phyloP scores from a whole-genome alignment of 2,329 filamentous ascomycete genomes.

The Xylariomycetidae sp. region DNA sequence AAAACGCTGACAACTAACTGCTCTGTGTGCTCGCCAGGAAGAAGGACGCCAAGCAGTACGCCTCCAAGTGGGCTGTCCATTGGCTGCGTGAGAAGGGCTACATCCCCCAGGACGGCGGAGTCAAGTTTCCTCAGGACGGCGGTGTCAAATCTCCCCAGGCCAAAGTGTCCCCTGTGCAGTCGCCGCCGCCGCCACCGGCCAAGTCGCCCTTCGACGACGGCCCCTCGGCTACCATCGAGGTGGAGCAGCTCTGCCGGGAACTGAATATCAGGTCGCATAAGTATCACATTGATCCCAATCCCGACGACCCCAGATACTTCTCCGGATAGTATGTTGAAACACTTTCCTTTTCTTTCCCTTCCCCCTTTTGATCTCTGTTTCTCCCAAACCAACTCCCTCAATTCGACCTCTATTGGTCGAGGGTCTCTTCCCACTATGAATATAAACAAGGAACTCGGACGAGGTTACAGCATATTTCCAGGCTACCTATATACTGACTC shows the following conservation, averaged over 20 bases:
- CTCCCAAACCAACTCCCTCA: too few relatives aligned
- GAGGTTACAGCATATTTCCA: too few relatives aligned
- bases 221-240: constrained; percentile 13
- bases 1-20: too few relatives aligned
- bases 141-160: background rate
- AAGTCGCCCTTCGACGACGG: constrained; percentile 12
- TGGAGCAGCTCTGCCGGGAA: constrained; percentile 27
- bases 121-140: constrained; percentile 7
- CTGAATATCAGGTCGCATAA: constrained; percentile 29
- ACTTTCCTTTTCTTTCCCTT: too few relatives aligned
- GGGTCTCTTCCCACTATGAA: too few relatives aligned
- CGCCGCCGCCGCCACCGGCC: background rate
- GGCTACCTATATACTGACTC: too few relatives aligned
- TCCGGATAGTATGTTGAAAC: too few relatives aligned
- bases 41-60: constrained; percentile 51
- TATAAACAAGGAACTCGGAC: too few relatives aligned
- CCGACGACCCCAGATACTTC: too few relatives aligned
- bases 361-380: too few relatives aligned
- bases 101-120: constrained; percentile 19
- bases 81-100: constrained; percentile 31
- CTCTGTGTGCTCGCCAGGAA: constrained; percentile 39
- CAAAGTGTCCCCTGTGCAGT: background rate
- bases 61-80: constrained; percentile 42
- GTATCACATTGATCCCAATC: constrained; percentile 27
- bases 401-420: too few relatives aligned